These are phyloP conservation scores for Fragilariopsis cylindrus DNA, from an alignment of 108 stramenopile genomes.

Conservation along the genomic window DNA sequence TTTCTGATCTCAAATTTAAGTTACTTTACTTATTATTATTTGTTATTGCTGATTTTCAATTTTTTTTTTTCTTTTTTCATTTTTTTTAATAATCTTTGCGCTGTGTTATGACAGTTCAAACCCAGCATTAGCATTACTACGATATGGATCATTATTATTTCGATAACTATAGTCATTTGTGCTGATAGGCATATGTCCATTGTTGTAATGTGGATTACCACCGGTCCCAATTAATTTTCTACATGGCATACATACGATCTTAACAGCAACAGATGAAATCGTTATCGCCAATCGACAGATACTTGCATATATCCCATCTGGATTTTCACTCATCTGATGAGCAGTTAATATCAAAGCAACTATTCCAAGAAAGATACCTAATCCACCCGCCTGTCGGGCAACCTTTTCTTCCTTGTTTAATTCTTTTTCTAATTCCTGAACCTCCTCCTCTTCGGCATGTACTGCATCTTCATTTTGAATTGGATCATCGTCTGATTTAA, in stretches of 20 bases:
- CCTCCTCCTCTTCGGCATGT: conserved; percentile 21
- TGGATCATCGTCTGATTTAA: conserved; percentile 23
- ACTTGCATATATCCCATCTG: conserved; percentile 74
- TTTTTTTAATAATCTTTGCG: background rate
- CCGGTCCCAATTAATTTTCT: conserved; percentile 41
- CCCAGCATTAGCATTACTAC: conserved; percentile 26
- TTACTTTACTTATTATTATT: background rate
- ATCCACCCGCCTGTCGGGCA: conserved; percentile 60
- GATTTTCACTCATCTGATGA: conserved; percentile 85
- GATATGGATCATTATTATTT: conserved; percentile 31
- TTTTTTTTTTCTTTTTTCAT: background rate
- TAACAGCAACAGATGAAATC: conserved; percentile 51
- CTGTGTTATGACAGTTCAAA: conserved; percentile 39
- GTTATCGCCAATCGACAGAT: conserved; percentile 60
- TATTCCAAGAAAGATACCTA: conserved; percentile 59
- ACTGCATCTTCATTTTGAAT: conserved; percentile 25
- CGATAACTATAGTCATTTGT: conserved; percentile 43
- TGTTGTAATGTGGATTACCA: conserved; percentile 31
- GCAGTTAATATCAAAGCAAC: conserved; percentile 71
- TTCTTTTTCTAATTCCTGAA: conserved; percentile 41
- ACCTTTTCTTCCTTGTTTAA: conserved; percentile 62
- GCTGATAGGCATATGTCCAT: conserved; percentile 48
- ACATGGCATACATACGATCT: conserved; percentile 72
- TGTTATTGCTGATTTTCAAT: background rate
- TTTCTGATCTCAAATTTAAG: too few species aligned